Percentiles rank a stretch among this genome's conserved stretches.
These are phyloP conservation scores for Fonsecaea monophora DNA, from an alignment of 2,329 filamentous ascomycete genomes.

Conservation along the genomic window DNA sequence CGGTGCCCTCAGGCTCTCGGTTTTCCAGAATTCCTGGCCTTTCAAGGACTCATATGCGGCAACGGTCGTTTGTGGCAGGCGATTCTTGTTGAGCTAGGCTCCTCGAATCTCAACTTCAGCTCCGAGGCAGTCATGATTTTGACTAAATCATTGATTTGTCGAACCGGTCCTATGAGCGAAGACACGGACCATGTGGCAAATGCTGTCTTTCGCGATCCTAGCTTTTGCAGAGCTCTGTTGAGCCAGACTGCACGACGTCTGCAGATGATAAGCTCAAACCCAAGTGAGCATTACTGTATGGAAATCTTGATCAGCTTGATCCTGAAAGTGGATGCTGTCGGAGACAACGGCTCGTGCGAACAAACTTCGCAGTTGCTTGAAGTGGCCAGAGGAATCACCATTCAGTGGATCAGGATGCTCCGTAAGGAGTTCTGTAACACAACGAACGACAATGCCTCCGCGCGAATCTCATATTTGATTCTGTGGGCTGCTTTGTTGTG, in stretches of 20 bases:
- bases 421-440: constrained; percentile 14
- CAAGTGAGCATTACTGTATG: constrained; percentile 67
- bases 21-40: constrained; percentile 58
- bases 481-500: constrained; percentile 33
- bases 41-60: constrained; percentile 54
- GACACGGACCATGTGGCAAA: constrained; percentile 36
- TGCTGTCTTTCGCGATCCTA: constrained; percentile 12
- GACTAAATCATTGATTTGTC: constrained; percentile 59
- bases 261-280: constrained; percentile 58
- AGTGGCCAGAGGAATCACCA: constrained; percentile 9
- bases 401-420: constrained; percentile 17
- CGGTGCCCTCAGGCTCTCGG: constrained; percentile 56
- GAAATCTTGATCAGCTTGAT: constrained; percentile 61
- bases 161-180: constrained; percentile 58
- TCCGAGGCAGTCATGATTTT: constrained; percentile 58
- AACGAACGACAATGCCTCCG: constrained; percentile 48
- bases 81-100: constrained; percentile 59
- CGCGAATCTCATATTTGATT: constrained; percentile 43
- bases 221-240: constrained; percentile 7
- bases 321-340: constrained; percentile 54
- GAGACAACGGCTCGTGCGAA: constrained; percentile 53
- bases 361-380: neutral
- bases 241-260: constrained; percentile 59
- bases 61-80: constrained; percentile 55
- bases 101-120: constrained; percentile 66